Evolutionary conservation across 2,329 filamentous ascomycete genomes (phyloP).

Genomic region (Penicillium expansum): DNA sequence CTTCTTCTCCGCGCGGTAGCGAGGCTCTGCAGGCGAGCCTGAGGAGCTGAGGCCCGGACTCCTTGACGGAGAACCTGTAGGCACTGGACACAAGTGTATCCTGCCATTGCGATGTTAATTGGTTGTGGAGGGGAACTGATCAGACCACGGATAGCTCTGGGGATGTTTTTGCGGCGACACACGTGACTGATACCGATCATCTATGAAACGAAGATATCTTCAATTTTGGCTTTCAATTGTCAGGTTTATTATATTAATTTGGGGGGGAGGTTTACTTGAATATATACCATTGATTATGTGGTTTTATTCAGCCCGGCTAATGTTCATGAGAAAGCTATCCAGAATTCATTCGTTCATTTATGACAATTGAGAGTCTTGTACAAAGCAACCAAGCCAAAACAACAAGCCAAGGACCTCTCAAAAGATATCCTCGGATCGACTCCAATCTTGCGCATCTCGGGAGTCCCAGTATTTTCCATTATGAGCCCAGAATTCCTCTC

Average conservation of each 20-base stretch:
- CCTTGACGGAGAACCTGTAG: constrained; percentile 36
- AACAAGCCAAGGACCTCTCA: constrained; percentile 24
- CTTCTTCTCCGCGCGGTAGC: constrained; percentile 26
- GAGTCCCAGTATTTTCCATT: constrained; percentile 83
- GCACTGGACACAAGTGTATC: constrained; percentile 43
- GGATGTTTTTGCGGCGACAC: constrained; percentile 14
- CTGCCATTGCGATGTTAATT: constrained; percentile 34
- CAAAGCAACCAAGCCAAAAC: constrained; percentile 5
- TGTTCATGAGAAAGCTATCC: neutral
- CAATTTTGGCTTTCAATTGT: neutral
- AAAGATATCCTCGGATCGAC: constrained; percentile 72
- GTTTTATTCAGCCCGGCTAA: neutral
- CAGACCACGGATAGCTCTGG: constrained; percentile 7
- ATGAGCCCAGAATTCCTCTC: constrained; percentile 87
- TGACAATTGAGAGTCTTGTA: constrained; percentile 15
- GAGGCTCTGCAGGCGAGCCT: constrained; percentile 25
- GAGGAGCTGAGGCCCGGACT: constrained; percentile 22
- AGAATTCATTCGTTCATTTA: constrained; percentile 13
- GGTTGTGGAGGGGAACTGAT: constrained; percentile 7
- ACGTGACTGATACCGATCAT: constrained; percentile 18
- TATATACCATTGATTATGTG: neutral
- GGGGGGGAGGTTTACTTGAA: neutral
- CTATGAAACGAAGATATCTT: neutral
- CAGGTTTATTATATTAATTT: neutral
- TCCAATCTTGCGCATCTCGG: constrained; percentile 64